Evolutionary conservation across 179 eudicot genomes (phyloP).

Genomic region (Gypsophila paniculata): DNA sequence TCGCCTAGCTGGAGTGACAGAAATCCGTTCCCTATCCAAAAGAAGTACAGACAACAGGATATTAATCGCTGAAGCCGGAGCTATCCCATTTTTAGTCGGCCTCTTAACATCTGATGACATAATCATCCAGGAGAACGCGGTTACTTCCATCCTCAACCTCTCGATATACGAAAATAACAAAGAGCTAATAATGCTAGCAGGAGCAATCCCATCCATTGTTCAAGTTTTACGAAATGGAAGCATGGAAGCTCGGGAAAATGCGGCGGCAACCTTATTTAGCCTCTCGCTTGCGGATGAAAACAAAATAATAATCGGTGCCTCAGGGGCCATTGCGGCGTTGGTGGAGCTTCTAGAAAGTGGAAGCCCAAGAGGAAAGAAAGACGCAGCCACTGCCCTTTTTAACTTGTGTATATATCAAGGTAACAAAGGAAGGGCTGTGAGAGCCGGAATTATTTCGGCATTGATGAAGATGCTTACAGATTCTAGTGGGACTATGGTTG

Average conservation of each 20-base stretch:
- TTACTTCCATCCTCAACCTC: constrained; percentile 44
- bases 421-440: constrained; percentile 44
- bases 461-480: constrained; percentile 42
- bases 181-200: constrained; percentile 48
- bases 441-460: constrained; percentile 40
- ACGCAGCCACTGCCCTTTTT: constrained; percentile 45
- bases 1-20: constrained; percentile 33
- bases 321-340: constrained; percentile 42
- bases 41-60: constrained; percentile 46
- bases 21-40: constrained; percentile 45
- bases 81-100: constrained; percentile 39
- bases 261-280: constrained; percentile 50
- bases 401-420: constrained; percentile 50
- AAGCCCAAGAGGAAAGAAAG: constrained; percentile 42
- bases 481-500: constrained; percentile 39
- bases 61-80: constrained; percentile 49
- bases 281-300: constrained; percentile 46
- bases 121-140: constrained; percentile 44
- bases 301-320: constrained; percentile 45
- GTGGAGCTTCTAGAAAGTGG: constrained; percentile 38
- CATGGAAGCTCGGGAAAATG: constrained; percentile 42
- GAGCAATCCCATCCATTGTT: constrained; percentile 45
- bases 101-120: constrained; percentile 36
- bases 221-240: constrained; percentile 44
- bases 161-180: constrained; percentile 44